These are phyloP conservation scores for Darksidea phi DNA, from an alignment of 495 filamentous ascomycete genomes.

Conservation along the genomic window DNA sequence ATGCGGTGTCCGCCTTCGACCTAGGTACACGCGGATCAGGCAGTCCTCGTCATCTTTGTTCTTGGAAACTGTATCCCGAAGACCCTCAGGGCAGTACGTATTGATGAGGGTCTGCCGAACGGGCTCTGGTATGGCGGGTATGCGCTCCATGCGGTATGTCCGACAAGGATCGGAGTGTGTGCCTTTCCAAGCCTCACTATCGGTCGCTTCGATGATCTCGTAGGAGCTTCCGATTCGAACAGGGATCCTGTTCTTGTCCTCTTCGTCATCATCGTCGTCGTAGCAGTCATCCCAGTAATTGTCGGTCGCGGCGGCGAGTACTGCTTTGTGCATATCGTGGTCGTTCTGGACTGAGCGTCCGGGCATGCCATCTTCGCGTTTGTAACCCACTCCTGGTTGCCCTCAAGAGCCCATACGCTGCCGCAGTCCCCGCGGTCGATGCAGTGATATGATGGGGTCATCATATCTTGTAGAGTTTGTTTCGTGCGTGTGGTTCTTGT, in stretches of 20 bases:
- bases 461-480: background rate
- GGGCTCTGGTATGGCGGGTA: background rate
- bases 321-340: background rate
- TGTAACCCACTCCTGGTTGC: background rate
- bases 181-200: too few species aligned
- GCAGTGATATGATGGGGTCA: background rate
- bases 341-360: background rate
- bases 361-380: background rate
- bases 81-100: background rate
- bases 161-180: background rate
- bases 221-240: too few species aligned
- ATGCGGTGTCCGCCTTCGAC: constrained; percentile 35
- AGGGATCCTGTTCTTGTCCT: too few species aligned
- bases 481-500: background rate
- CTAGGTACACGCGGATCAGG: constrained; percentile 50
- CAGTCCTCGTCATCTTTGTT: constrained; percentile 42
- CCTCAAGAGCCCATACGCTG: background rate
- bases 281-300: too few species aligned
- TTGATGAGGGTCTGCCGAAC: background rate
- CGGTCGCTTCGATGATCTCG: too few species aligned
- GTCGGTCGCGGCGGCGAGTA: background rate
- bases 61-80: background rate
- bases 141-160: background rate
- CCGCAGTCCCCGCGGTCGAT: background rate
- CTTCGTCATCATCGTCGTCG: too few species aligned